Evolutionary conservation across 495 filamentous ascomycete species (phyloP), one percentile per base, ranked within the genome.

Genomic region (Hapsidospora chrysogenum): DNA sequence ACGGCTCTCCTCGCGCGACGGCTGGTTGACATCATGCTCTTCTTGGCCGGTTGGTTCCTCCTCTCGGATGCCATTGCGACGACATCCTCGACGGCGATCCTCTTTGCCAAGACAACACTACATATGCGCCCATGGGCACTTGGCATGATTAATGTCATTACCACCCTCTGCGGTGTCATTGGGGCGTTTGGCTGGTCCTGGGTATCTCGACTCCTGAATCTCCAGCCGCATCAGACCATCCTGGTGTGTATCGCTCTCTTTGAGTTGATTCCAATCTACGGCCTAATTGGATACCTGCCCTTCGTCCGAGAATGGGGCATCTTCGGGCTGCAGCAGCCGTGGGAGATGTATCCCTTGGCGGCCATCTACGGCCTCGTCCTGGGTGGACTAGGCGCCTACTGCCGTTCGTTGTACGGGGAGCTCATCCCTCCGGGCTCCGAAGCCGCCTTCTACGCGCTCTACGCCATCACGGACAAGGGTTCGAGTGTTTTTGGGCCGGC

Each of bases 401-500:
- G 89, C 46, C 80, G 89, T 10, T 87, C 80, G 47, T 66, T 97
- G 27, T 97, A 78, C 48, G 86, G 85, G 16, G 84, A 95, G 51
- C 64, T 97, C 22, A 74, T 97, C 43, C 89, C 89, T 16, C 84
- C 85, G 0, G 89, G 89, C 9, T 89, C 75, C 16, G 89, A 97
- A 58, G 85, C 89, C 2, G 84, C 89, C 1, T 97, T 97, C 51
- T 97, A 87, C 53, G 85, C 89, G 0, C 68, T 97, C 2, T 97
- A 93, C 45, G 87, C 89, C 4, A 94, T 97, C 41, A 97, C 89
- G 10, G 89, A 97, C 48, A 97, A 97, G 55, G 89, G 89, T 15
- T 89, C 80, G 5, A 89, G 81, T 48, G 63, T 97, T 13, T 94
- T 97, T 51, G 89, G 89, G 0, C 89, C 89, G 3, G 78, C 83